A percentile compares a stretch with the other conserved stretches of the same genome.
phyloP scores from a whole-genome alignment of 75 land plant genomes.

The Cryptomeria japonica region DNA sequence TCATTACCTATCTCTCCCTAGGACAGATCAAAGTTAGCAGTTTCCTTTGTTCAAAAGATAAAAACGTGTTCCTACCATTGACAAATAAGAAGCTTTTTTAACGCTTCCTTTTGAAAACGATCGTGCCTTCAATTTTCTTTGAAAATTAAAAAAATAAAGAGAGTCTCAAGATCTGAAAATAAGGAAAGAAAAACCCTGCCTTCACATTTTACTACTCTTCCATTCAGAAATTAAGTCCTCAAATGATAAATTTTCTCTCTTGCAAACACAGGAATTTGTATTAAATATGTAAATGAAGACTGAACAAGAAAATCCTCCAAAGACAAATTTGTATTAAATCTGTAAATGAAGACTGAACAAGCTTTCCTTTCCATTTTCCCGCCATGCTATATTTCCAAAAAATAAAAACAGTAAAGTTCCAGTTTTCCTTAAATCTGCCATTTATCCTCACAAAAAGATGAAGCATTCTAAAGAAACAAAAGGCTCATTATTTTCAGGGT shows the following conservation, averaged over 20 bases:
- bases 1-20: too few species aligned
- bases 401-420: not conserved
- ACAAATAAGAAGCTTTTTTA: too few species aligned
- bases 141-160: too few species aligned
- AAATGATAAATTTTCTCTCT: too few species aligned
- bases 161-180: not conserved
- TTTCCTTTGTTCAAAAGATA: not conserved
- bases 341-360: not conserved
- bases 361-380: not conserved
- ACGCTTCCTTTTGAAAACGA: too few species aligned
- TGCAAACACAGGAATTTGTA: too few species aligned
- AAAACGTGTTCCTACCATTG: too few species aligned
- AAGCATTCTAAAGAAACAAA: slow-evolving; percentile 13
- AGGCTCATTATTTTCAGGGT: slow-evolving; percentile 5
- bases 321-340: too few species aligned
- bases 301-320: not conserved
- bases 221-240: not conserved
- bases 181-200: not conserved
- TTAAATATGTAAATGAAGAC: too few species aligned
- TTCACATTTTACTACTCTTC: not conserved
- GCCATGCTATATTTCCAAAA: not conserved
- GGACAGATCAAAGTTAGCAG: not conserved
- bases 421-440: not conserved
- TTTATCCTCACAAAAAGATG: slow-evolving; percentile 7
- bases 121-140: too few species aligned